Evolutionary conservation across 768 basidiomycete genomes (phyloP).

Genomic region (Mycena kentingensis): DNA sequence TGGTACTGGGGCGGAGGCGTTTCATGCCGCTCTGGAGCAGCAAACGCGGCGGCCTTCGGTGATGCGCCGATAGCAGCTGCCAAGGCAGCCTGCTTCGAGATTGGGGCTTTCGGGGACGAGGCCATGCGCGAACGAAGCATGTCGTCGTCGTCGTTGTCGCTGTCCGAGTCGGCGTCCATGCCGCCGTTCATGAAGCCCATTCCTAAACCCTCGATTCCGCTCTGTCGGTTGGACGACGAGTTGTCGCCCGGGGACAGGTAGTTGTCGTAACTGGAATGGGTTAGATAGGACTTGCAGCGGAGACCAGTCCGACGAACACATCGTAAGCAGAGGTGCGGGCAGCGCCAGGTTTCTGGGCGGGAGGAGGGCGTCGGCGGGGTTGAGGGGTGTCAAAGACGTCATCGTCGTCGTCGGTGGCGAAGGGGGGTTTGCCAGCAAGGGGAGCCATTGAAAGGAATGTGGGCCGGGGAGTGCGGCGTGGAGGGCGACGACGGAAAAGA

Average conservation of each 20-base stretch:
- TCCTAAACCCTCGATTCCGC: slow-evolving; percentile 56
- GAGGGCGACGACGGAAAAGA: slow-evolving; percentile 1
- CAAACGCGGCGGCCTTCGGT: slow-evolving; percentile 12
- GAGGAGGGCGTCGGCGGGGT: slow-evolving; percentile 29
- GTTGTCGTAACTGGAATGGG: slow-evolving; percentile 57
- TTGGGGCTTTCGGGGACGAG: slow-evolving; percentile 16
- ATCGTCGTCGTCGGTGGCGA: slow-evolving; percentile 70
- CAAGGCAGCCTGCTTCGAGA: slow-evolving; percentile 41
- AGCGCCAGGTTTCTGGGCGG: slow-evolving; percentile 45
- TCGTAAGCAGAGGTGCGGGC: slow-evolving; percentile 65
- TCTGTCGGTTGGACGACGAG: slow-evolving; percentile 42
- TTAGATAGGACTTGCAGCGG: slow-evolving; percentile 12
- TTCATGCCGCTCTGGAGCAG: slow-evolving; percentile 12
- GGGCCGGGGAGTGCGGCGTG: slow-evolving; percentile 19
- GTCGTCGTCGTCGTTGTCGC: slow-evolving; percentile 31
- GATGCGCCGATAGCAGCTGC: slow-evolving; percentile 36
- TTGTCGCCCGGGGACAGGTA: slow-evolving; percentile 44
- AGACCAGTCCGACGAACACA: slow-evolving; percentile 50
- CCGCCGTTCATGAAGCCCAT: slow-evolving; percentile 47
- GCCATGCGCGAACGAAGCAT: slow-evolving; percentile 21
- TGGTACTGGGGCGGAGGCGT: slow-evolving; percentile 19
- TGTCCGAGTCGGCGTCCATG: slow-evolving; percentile 48
- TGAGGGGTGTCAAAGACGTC: slow-evolving; percentile 50
- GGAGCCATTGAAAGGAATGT: slow-evolving; percentile 40
- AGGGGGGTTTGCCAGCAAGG: slow-evolving; percentile 64